phyloP scores from a whole-genome alignment of 2,329 filamentous ascomycete genomes.

The Neospermospora avenae region DNA sequence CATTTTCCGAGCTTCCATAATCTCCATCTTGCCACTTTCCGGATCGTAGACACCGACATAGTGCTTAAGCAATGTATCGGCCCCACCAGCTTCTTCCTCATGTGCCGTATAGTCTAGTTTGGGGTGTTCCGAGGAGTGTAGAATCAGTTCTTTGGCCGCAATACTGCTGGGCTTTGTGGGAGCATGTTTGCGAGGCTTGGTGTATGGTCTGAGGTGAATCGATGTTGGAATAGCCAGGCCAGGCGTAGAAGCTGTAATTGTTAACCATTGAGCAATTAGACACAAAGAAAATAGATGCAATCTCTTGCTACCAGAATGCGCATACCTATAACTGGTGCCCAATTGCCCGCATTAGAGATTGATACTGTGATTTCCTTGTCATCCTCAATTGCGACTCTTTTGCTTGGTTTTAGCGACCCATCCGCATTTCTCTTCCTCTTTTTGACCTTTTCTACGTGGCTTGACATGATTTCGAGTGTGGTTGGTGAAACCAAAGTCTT shows the following conservation, averaged over 20 bases:
- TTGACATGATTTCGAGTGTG: constrained; percentile 27
- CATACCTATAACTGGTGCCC: constrained; percentile 54
- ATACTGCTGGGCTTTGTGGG: constrained; percentile 28
- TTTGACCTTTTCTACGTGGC: constrained; percentile 29
- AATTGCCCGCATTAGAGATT: constrained; percentile 44
- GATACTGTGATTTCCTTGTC: constrained; percentile 43
- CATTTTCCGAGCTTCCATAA: constrained; percentile 64
- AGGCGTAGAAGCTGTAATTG: constrained; percentile 33
- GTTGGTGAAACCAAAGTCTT: background rate
- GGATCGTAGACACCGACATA: constrained; percentile 65
- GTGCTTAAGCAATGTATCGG: constrained; percentile 52
- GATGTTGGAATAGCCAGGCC: constrained; percentile 35
- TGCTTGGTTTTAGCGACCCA: constrained; percentile 42
- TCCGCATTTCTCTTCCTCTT: constrained; percentile 53
- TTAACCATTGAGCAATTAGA: constrained; percentile 1
- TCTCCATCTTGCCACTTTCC: constrained; percentile 53
- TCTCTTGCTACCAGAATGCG: background rate
- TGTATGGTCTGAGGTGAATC: constrained; percentile 34
- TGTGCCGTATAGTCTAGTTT: constrained; percentile 58
- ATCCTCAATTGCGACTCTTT: constrained; percentile 48
- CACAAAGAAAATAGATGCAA: background rate
- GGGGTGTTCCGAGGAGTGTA: constrained; percentile 55
- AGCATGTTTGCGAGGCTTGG: constrained; percentile 29
- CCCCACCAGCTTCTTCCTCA: constrained; percentile 45
- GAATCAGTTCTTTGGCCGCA: constrained; percentile 46